Evolutionary conservation across 2,329 filamentous ascomycete species (phyloP).

Genomic region (Madurella mycetomatis): DNA sequence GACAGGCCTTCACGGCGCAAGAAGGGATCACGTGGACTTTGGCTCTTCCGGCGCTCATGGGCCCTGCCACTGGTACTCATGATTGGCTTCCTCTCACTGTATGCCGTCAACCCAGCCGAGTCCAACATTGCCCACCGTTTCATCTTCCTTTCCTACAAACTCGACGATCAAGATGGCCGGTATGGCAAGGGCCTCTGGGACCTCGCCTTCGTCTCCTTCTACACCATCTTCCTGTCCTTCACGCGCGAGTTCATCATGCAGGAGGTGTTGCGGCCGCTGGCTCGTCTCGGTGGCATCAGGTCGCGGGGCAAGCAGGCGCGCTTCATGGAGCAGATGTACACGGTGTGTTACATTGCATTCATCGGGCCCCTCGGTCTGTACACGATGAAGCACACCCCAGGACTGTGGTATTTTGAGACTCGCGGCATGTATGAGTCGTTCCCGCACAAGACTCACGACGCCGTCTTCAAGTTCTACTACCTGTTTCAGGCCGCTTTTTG

Average conservation of each 20-base stretch:
- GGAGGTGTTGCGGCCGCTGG: slow-evolving; percentile 60
- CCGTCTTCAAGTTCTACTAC: slow-evolving; percentile 69
- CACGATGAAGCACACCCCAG: slow-evolving; percentile 63
- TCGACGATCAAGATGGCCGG: slow-evolving; percentile 47
- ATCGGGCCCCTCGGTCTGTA: slow-evolving; percentile 65
- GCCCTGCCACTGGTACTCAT: slow-evolving; percentile 53
- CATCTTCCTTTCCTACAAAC: slow-evolving; percentile 67
- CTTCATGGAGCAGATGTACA: slow-evolving; percentile 75
- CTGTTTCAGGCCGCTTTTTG: slow-evolving; percentile 70
- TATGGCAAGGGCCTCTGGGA: slow-evolving; percentile 69
- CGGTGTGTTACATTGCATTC: slow-evolving; percentile 64
- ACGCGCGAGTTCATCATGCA: slow-evolving; percentile 74
- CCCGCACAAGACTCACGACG: slow-evolving; percentile 63
- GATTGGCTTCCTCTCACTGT: slow-evolving; percentile 50
- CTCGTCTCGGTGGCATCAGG: slow-evolving; percentile 53
- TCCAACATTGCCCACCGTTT: slow-evolving; percentile 61
- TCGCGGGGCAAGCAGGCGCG: slow-evolving; percentile 60
- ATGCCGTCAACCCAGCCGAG: slow-evolving; percentile 57
- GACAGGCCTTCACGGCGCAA: neutral
- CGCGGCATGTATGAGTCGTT: slow-evolving; percentile 67
- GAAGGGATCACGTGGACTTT: neutral
- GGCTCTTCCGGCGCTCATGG: slow-evolving; percentile 31
- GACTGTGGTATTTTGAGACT: slow-evolving; percentile 69
- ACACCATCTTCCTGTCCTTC: slow-evolving; percentile 66
- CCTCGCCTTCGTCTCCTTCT: slow-evolving; percentile 67